Evolutionary conservation across 1,139 yeast species (phyloP), one percentile per base, ranked within the genome.

Genomic region (Hansenula sp.): DNA sequence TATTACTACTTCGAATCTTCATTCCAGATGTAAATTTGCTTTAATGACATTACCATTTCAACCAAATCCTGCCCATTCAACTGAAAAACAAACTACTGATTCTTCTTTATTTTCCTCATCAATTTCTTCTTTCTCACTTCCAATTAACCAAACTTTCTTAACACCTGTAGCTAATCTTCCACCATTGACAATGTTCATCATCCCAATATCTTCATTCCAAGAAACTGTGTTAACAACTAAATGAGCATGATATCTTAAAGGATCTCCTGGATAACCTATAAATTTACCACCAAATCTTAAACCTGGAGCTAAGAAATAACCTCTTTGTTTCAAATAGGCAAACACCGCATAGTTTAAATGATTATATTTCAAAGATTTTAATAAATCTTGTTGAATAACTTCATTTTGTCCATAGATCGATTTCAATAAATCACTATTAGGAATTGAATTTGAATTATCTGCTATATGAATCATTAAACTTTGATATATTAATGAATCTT

Each of bases 251-350:
- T 79, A 92, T 38, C 95, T 64, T 43, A 92, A 65, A 3, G 97
- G 96, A 57, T 92, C 98, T 0, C 97, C 97, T 0, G 97, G 97
- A 52, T 92, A 92, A 2, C 92, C 89, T 39, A 92, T 76, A 54
- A 79, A 88, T 44, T 81, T 80, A 4, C 96, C 95, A 1, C 98
- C 98, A 59, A 90, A 92, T 45, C 96, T 72, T 32, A 89, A 67
- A 0, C 97, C 98, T 0, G 97, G 96, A 28, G 89, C 71, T 19
- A 89, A 49, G 51, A 58, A 84, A 56, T 72, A 82, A 0, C 75
- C 77, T 17, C 57, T 53, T 1, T 55, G 48, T 44, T 74, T 77
- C 35, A 86, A 60, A 39, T 67, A 59, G 32, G 63, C 61, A 51
- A 64, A 77, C 24, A 74, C 56, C 10, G 52, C 44, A 37, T 57